Evolutionary conservation across 1,284 basidiomycete genomes (phyloP), one percentile per base, ranked within the genome.

Genomic region (Cystobasidium pallidum): DNA sequence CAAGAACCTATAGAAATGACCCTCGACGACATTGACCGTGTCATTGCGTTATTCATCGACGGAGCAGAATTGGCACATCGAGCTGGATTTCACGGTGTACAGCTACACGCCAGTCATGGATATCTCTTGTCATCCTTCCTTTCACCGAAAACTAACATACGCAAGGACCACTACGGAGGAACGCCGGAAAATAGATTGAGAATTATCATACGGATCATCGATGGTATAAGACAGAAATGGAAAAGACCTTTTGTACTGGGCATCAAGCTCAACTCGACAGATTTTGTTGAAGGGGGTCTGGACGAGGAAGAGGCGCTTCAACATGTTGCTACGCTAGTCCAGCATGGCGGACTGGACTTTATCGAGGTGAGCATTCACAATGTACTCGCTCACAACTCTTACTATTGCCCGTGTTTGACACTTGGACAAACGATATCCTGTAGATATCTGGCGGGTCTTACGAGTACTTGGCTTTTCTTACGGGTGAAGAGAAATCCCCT

Each of bases 201-300:
- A 71, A 82, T 96, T 10, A 80, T 96, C 24, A 85, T 83, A 58
- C 85, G 87, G 47, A 87, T 94, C 61, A 82, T 90, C 0, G 78
- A 81, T 2, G 83, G 82, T 0, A 89, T 94, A 58, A 87, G 90
- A 30, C 80, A 82, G 2, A 81, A 82, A 1, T 86, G 88, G 3
- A 85, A 88, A 0, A 75, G 79, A 2, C 79, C 84, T 21, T 97
- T 97, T 78, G 82, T 90, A 15, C 77, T 96, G 24, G 90, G 91
- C 0, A 83, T 98, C 79, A 97, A 98, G 79, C 82, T 96, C 61
- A 97, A 93, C 79, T 88, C 89, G 28, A 88, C 88, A 0, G 94
- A 97, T 80, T 96, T 92, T 76, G 83, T 88, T 0, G 82, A 77
- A 26, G 47, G 19, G 28, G n/a, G 26, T 15, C 28, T 47, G 6